These are phyloP conservation scores for Colletotrichum truncatum DNA, from an alignment of 2,329 filamentous ascomycete genomes.

Conservation along the genomic window DNA sequence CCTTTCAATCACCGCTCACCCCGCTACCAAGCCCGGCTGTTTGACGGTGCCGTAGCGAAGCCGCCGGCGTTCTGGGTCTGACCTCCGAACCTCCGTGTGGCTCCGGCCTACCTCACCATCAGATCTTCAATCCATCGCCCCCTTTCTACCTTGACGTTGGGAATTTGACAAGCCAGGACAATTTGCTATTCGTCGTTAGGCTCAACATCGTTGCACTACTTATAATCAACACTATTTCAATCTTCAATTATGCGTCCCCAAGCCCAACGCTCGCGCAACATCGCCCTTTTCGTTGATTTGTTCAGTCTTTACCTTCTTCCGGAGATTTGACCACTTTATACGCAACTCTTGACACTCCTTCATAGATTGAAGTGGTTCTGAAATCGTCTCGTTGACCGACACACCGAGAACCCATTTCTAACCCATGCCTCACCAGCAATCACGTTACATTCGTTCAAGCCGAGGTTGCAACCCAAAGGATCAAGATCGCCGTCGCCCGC, in stretches of 20 bases:
- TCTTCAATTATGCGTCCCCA: too few relatives aligned
- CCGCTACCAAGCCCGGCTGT: background rate
- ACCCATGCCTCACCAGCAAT: background rate
- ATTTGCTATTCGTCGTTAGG: background rate
- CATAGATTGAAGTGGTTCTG: too few relatives aligned
- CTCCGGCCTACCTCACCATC: background rate
- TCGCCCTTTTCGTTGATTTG: too few relatives aligned
- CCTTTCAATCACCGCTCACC: background rate
- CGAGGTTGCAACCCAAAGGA: constrained; percentile 3
- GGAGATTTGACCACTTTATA: too few relatives aligned
- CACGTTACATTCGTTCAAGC: background rate
- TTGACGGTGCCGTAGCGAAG: background rate
- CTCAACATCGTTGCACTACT: background rate
- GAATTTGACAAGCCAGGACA: background rate
- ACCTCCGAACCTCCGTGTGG: background rate
- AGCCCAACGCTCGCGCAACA: too few relatives aligned
- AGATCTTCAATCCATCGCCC: constrained; percentile 3
- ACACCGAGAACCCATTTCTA: background rate
- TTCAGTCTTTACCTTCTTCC: too few relatives aligned
- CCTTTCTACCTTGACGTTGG: background rate
- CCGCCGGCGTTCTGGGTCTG: constrained; percentile 12
- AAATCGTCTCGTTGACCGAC: background rate
- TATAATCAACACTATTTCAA: too few relatives aligned
- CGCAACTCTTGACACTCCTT: too few relatives aligned
- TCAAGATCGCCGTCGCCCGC: background rate